Evolutionary conservation across 1,139 yeast genomes (phyloP), one percentile per base, ranked within the genome.

Genomic region (Yamadazyma friedrichii): DNA sequence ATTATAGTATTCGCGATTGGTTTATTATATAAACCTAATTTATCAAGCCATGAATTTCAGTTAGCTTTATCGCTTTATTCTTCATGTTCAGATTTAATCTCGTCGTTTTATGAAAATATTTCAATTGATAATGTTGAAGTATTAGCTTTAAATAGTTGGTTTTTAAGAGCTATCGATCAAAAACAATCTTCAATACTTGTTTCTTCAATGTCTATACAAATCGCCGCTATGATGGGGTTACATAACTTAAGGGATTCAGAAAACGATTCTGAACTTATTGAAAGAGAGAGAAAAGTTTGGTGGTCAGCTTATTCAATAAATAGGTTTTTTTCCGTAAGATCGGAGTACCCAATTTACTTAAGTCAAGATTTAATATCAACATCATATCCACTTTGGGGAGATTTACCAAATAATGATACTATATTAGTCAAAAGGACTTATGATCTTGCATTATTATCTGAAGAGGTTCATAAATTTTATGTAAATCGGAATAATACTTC

Each of bases 401-500:
- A 29, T 3, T 13, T 33, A 26, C 27, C 22, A n/a, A 4, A 22
- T 3, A 25, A 29, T 9, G 40, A 33, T 20, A 11, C 22, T 1
- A 16, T 31, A 3, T 28, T 36, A 22, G 33, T 17, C 3, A 25
- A 33, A 8, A 36, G 22, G n/a, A 33, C 36, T 22, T 40, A 40
- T 20, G 40, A 40, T 31, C 29, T 40, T 8, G 43, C 43, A 9
- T 15, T 36, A 12, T 36, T 40, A n/a, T 32, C 43, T 24, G 43
- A 40, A 22, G 38, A 33, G 3, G 33, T 40, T 9, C 36, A 37
- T 16, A 34, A 36, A 4, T 36, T 40, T 9, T 40, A 36, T 16
- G 30, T 40, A 3, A 33, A 36, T 12, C 11, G 32, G 32, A 9
- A 10, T 10, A 10, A 6, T 28, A 3, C 20, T 34, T 6, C 8